A percentile compares a stretch with the other conserved stretches of the same genome.
Conservation (phyloP, 2,329 filamentous ascomycete genomes). For the Cladorrhinum sp. region DNA sequence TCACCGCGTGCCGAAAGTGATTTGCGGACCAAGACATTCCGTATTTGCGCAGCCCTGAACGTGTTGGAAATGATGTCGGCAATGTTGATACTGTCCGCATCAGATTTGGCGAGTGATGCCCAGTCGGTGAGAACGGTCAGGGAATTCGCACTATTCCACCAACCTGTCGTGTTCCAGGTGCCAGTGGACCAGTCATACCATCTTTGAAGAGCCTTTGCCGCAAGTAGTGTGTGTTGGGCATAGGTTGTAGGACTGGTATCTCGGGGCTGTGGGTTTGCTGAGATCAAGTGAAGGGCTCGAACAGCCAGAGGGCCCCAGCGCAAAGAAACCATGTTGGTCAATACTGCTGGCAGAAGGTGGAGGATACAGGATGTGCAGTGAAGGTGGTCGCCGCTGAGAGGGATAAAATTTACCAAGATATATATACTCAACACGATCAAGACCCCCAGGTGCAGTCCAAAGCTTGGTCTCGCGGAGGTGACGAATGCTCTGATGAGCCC, state of each 20-base stretch:
- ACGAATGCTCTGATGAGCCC: background rate
- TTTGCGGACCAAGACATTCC: conserved; percentile 37
- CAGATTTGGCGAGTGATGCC: conserved; percentile 24
- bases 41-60: conserved; percentile 42
- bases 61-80: conserved; percentile 44
- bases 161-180: conserved; percentile 62
- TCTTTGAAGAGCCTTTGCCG: conserved; percentile 47
- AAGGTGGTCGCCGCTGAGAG: background rate
- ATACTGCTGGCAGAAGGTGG: background rate
- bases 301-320: conserved; percentile 26
- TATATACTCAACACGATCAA: background rate
- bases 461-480: background rate
- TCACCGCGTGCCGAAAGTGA: conserved; percentile 36
- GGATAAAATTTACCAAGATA: background rate
- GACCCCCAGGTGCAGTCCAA: background rate
- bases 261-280: conserved; percentile 4
- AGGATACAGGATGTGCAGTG: background rate
- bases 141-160: conserved; percentile 72
- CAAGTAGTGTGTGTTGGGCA: conserved; percentile 32
- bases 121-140: conserved; percentile 62
- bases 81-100: conserved; percentile 34
- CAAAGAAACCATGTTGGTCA: conserved; percentile 25
- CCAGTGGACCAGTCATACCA: conserved; percentile 62
- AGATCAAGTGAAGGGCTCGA: conserved; percentile 23
- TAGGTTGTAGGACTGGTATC: conserved; percentile 30